These are phyloP conservation scores for Umbelopsis sp. DNA, from an alignment of 371 early-diverging fungal species.

Conservation along the genomic window DNA sequence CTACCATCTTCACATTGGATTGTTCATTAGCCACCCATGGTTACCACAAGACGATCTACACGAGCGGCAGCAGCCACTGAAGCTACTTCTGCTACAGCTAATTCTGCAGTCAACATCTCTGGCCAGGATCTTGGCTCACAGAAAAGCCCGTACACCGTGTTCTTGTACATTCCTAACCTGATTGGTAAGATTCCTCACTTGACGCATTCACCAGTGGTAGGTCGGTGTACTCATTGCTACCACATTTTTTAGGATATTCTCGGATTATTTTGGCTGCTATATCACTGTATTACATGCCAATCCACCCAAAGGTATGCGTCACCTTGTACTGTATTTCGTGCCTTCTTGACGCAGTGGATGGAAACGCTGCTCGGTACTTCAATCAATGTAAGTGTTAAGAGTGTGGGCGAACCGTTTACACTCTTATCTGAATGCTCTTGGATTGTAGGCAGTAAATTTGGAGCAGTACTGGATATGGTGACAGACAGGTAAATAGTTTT, in stretches of 20 bases:
- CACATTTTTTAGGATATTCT: conserved; percentile 69
- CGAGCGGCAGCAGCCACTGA: conserved; percentile 1
- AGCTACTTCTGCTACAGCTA: conserved; percentile 11
- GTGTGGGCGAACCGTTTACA: neutral
- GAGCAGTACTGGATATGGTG: conserved; percentile 97
- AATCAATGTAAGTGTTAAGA: conserved; percentile 74
- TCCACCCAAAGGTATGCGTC: conserved; percentile 72
- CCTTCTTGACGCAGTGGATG: conserved; percentile 95
- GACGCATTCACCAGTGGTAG: neutral
- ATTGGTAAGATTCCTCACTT: conserved; percentile 63
- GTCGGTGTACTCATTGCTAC: neutral
- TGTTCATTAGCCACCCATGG: neutral
- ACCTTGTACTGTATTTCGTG: conserved; percentile 84
- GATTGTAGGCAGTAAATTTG: conserved; percentile 84
- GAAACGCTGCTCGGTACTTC: conserved; percentile 88
- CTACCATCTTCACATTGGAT: neutral
- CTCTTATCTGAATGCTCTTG: neutral
- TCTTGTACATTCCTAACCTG: conserved; percentile 89
- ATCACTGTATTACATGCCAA: conserved; percentile 77
- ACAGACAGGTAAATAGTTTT: conserved; percentile 76
- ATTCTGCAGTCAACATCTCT: conserved; percentile 8
- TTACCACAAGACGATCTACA: conserved; percentile 24
- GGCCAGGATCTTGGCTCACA: conserved; percentile 30
- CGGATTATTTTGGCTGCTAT: conserved; percentile 80
- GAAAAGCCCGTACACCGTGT: conserved; percentile 57